These are phyloP conservation scores for Strigomonas galati DNA, from an alignment of 208 protist species.

Conservation along the genomic window DNA sequence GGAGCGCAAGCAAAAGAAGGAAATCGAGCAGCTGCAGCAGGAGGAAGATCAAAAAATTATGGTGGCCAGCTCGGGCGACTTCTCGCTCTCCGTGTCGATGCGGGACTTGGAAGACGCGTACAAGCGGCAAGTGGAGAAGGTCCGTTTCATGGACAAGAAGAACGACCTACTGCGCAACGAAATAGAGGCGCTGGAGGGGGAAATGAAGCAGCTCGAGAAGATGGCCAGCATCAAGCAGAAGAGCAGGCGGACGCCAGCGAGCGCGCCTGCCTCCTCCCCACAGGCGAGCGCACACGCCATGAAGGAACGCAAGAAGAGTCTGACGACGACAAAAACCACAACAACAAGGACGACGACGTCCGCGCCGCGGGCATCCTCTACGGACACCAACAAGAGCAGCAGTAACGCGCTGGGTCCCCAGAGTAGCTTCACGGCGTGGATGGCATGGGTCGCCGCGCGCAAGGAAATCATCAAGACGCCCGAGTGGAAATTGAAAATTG, in stretches of 20 bases:
- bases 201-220: not conserved
- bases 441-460: too few relatives aligned
- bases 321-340: not conserved
- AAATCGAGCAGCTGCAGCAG: too few relatives aligned
- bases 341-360: not conserved
- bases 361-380: too few relatives aligned
- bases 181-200: not conserved
- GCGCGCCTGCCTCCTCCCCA: not conserved
- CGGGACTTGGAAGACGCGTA: not conserved
- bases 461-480: too few relatives aligned
- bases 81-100: too few relatives aligned
- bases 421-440: too few relatives aligned
- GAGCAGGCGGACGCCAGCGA: not conserved
- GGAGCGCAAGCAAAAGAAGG: too few relatives aligned
- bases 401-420: too few relatives aligned
- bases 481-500: too few relatives aligned
- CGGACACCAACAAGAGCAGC: too few relatives aligned
- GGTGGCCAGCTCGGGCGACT: too few relatives aligned
- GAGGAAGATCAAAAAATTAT: too few relatives aligned
- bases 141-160: not conserved
- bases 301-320: not conserved
- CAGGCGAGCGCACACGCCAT: not conserved
- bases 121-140: not conserved
- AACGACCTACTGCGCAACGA: not conserved
- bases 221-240: not conserved